Evolutionary conservation across 2,329 filamentous ascomycete species (phyloP).

Genomic region (Cadophora sp.): DNA sequence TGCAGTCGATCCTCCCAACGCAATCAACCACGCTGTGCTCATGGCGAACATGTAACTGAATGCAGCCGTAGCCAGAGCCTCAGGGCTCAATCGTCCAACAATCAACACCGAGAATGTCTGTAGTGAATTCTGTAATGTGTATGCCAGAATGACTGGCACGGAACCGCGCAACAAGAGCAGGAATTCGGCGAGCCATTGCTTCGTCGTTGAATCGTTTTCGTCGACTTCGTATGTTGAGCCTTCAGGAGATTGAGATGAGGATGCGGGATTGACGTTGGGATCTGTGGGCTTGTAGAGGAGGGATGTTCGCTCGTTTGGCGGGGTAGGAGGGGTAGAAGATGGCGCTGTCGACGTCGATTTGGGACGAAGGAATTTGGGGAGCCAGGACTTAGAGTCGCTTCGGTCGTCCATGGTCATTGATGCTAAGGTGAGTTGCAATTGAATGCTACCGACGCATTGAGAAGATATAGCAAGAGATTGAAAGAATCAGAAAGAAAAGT

Average conservation of each 20-base stretch:
- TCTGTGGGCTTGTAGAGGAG: slow-evolving; percentile 37
- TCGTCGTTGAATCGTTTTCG: slow-evolving; percentile 33
- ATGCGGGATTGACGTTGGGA: slow-evolving; percentile 19
- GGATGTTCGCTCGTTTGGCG: slow-evolving; percentile 42
- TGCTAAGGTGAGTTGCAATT: not conserved
- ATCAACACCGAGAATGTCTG: slow-evolving; percentile 85
- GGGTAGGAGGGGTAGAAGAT: slow-evolving; percentile 32
- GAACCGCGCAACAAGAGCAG: slow-evolving; percentile 72
- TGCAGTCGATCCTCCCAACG: slow-evolving; percentile 83
- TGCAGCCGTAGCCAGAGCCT: slow-evolving; percentile 80
- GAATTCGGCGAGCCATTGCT: slow-evolving; percentile 62
- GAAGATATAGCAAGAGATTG: not conserved
- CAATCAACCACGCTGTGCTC: slow-evolving; percentile 87
- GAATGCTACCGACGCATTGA: slow-evolving; percentile 1
- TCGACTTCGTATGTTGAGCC: slow-evolving; percentile 39
- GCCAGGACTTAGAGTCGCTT: slow-evolving; percentile 39
- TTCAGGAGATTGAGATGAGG: slow-evolving; percentile 23
- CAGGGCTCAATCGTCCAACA: slow-evolving; percentile 78
- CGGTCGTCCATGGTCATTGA: slow-evolving; percentile 31
- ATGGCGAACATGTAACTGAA: slow-evolving; percentile 96
- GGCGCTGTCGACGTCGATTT: slow-evolving; percentile 29
- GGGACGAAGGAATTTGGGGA: slow-evolving; percentile 37
- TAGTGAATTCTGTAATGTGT: slow-evolving; percentile 83
- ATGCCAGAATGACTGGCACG: slow-evolving; percentile 81
- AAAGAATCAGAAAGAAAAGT: not conserved